These are phyloP conservation scores for Elaeagnus macrophylla DNA, from an alignment of 306 rosid genomes.

Conservation along the genomic window DNA sequence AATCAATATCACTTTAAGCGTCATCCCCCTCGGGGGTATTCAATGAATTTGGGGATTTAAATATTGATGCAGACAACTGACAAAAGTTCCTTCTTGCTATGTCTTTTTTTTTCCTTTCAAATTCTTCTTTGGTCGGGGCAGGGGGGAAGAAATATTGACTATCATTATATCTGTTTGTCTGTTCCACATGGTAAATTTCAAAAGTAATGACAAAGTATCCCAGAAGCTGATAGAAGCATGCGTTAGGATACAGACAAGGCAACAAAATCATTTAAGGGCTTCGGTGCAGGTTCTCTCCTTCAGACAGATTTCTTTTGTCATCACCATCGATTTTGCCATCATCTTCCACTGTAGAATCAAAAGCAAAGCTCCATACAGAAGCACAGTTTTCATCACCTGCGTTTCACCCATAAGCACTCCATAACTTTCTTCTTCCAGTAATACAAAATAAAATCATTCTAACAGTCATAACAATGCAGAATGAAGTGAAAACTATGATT, in stretches of 20 bases:
- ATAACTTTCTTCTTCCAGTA: background rate
- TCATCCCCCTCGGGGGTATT: too few species aligned
- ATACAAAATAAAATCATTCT: background rate
- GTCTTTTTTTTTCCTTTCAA: too few species aligned
- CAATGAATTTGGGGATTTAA: too few species aligned
- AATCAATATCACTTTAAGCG: too few species aligned
- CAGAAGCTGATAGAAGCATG: background rate
- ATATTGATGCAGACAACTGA: too few species aligned
- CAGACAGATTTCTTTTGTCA: constrained; percentile 24
- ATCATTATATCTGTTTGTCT: too few species aligned
- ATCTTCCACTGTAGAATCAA: constrained; percentile 35
- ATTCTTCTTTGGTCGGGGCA: too few species aligned
- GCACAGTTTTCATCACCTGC: constrained; percentile 73
- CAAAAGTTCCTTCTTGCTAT: too few species aligned
- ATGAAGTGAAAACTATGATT: too few species aligned
- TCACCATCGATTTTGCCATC: constrained; percentile 17
- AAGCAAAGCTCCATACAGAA: constrained; percentile 76
- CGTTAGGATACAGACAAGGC: background rate
- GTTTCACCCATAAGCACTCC: background rate
- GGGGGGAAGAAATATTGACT: too few species aligned
- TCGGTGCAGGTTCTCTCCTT: constrained; percentile 21
- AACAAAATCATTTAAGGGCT: constrained; percentile 13
- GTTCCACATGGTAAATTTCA: background rate
- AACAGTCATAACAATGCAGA: too few species aligned
- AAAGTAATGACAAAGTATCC: background rate